These are phyloP conservation scores for Fusarium clavum DNA, from an alignment of 2,329 filamentous ascomycete genomes.

Conservation along the genomic window DNA sequence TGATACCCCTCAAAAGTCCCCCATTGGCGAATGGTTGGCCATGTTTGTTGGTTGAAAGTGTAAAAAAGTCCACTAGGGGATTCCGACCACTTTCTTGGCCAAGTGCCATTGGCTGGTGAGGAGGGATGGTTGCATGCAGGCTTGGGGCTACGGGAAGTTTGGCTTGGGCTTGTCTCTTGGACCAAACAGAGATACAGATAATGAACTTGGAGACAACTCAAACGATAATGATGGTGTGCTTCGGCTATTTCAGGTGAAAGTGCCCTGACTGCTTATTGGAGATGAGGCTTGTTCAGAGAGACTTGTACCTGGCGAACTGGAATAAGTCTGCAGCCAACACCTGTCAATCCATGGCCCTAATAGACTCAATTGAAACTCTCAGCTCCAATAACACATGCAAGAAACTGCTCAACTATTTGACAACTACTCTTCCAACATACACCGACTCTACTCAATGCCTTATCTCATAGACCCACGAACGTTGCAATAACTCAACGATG, in stretches of 20 bases:
- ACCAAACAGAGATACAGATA: neutral
- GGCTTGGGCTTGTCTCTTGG: slow-evolving; percentile 4
- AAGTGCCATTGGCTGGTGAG: slow-evolving; percentile 18
- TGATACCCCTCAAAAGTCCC: slow-evolving; percentile 27
- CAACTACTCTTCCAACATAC: neutral
- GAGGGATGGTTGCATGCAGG: slow-evolving; percentile 26
- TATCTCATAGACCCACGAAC: neutral
- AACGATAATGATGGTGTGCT: slow-evolving; percentile 9
- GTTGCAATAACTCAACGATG: slow-evolving; percentile 3
- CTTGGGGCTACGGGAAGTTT: slow-evolving; percentile 11
- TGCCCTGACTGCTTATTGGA: slow-evolving; percentile 20
- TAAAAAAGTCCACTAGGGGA: slow-evolving; percentile 35
- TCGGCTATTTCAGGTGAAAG: slow-evolving; percentile 14
- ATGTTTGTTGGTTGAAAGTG: slow-evolving; percentile 34
- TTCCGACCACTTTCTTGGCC: slow-evolving; percentile 27
- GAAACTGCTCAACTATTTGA: neutral
- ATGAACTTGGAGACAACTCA: slow-evolving; percentile 17
- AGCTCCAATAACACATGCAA: neutral
- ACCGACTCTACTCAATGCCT: neutral
- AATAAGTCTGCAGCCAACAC: slow-evolving; percentile 27
- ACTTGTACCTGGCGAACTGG: slow-evolving; percentile 27
- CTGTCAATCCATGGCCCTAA: neutral
- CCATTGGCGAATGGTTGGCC: slow-evolving; percentile 27
- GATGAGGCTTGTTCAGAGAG: neutral
- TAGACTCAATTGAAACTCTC: neutral